Evolutionary conservation across 1,139 yeast species (phyloP).

Genomic region (Kodamaea suecica): DNA sequence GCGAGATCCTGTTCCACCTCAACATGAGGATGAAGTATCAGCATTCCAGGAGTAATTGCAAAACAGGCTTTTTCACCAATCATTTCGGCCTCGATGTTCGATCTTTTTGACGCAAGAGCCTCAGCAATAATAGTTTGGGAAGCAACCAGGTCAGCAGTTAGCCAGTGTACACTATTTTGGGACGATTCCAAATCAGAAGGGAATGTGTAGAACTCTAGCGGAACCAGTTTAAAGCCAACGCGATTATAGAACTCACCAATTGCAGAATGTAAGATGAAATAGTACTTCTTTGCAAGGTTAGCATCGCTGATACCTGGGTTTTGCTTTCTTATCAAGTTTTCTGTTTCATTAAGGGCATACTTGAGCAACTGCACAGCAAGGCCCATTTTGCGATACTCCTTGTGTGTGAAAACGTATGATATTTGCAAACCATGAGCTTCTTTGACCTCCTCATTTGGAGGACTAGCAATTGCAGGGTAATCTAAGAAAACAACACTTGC

Average conservation of each 20-base stretch:
- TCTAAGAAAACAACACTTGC: constrained; percentile 1
- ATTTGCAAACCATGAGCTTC: constrained; percentile 16
- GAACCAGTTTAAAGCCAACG: constrained; percentile 40
- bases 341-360: constrained; percentile 32
- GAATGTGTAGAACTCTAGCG: constrained; percentile 34
- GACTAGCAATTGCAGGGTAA: background rate
- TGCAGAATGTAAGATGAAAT: constrained; percentile 39
- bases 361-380: constrained; percentile 28
- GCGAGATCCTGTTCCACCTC: background rate
- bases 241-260: constrained; percentile 32
- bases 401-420: constrained; percentile 29
- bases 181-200: constrained; percentile 19
- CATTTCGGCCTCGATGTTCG: too few species aligned
- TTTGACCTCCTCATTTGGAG: background rate
- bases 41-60: background rate
- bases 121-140: background rate
- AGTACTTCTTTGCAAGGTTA: background rate
- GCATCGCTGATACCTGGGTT: background rate
- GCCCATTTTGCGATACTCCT: constrained; percentile 29
- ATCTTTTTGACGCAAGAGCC: background rate
- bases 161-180: background rate
- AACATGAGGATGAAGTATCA: background rate
- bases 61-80: too few species aligned
- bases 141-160: background rate
- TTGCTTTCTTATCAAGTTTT: constrained; percentile 20